These are phyloP conservation scores for Cyamopsis tetragonoloba DNA, from an alignment of 306 rosid species.

Conservation along the genomic window DNA sequence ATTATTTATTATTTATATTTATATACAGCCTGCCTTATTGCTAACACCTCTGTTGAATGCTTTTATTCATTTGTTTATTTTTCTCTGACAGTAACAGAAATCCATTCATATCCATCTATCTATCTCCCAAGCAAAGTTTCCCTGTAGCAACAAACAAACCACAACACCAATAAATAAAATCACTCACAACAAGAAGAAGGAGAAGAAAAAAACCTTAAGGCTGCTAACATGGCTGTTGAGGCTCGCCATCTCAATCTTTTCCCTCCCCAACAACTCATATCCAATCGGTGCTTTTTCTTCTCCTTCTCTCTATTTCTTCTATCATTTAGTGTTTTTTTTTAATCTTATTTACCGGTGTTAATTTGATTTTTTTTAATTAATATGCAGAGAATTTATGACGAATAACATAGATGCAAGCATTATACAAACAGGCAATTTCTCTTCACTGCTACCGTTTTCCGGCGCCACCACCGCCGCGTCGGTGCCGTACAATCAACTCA, in stretches of 20 bases:
- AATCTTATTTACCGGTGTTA: not conserved
- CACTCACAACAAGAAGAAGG: not conserved
- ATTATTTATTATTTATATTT: too few species aligned
- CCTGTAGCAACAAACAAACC: too few species aligned
- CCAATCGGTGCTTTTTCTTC: constrained; percentile 42
- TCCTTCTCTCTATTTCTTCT: not conserved
- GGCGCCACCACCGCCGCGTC: constrained; percentile 51
- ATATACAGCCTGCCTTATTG: constrained; percentile 37
- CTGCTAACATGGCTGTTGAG: constrained; percentile 69
- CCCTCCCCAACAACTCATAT: constrained; percentile 55
- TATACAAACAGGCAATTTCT: constrained; percentile 30
- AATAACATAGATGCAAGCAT: constrained; percentile 44
- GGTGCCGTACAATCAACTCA: too few species aligned
- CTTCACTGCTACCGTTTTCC: constrained; percentile 43
- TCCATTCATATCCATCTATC: not conserved
- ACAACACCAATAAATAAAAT: too few species aligned
- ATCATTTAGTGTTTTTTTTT: not conserved
- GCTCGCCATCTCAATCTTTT: constrained; percentile 65
- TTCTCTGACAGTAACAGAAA: constrained; percentile 19
- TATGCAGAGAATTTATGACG: constrained; percentile 50
- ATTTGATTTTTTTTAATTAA: not conserved
- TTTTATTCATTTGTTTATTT: constrained; percentile 38
- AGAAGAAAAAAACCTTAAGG: not conserved
- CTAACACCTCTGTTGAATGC: constrained; percentile 59
- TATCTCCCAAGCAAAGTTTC: too few species aligned